Base-by-base conservation (phyloP, 2,329 filamentous ascomycete genomes). In the Fusarium mangiferae region DNA sequence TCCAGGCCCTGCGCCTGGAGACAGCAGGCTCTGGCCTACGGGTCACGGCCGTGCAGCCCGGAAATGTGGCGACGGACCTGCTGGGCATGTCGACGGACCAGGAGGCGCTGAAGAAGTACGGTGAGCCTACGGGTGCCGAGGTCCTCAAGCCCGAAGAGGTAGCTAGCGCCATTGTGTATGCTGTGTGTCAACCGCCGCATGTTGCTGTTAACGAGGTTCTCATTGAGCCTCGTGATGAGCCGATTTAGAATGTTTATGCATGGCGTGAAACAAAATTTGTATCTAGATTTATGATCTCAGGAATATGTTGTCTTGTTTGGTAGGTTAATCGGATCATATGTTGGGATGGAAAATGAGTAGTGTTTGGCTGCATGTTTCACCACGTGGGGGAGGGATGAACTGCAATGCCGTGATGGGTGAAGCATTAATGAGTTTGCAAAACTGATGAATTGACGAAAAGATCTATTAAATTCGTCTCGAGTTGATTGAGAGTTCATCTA, bases 141-240 rank as follows among this genome's bases (percentile, higher is more conserved):
- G 91, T 95, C 3, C 82, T 96, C n/a, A 88, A 92, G 73, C 85
- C 93, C 0, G 89, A 91, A 55, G 93, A 96, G 81, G 90, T 95
- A 20, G 93, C 93, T 0, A 86, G 85, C 17, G 88, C 91, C 17
- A 94, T 96, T 78, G 86, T 95, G 8, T 95, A 91, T 81, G 93
- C 93, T 3, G 84, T 96, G 24, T 88, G 88, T 68, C 92, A 95
- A 85, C 93, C 93, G 1, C 86, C 89, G 61, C 91, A 95, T 82
- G 93, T 95, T 48, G 89, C 92, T 45, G 91, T 96, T 4, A 96
- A 96, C 74, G 93, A 96, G 84, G 87, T 96, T 8, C 80, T 96
- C 80, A 93, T 96, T 79, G 92, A 94, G 84, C 92, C 92, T 20
- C 85, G 92, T 51, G 92, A 94, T 75, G 92, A 94, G 83, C 92